phyloP scores from a whole-genome alignment of 2,329 filamentous ascomycete genomes.

The Teratosphaeria gauchensis region DNA sequence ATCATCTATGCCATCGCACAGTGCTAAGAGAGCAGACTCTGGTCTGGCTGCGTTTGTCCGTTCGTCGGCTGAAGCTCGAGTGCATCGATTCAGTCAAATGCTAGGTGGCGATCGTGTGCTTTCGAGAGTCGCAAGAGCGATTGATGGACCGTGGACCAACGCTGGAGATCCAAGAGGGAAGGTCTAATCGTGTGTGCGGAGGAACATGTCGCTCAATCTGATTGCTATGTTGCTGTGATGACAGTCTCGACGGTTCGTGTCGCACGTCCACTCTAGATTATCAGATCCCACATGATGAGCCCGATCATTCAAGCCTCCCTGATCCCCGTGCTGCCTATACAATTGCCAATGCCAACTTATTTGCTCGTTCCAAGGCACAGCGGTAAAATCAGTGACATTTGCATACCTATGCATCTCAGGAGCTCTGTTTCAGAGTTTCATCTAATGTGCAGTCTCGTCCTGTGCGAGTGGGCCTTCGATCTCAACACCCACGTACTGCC shows the following conservation, averaged over 20 bases:
- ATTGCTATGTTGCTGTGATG: background rate
- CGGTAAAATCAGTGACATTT: too few relatives aligned
- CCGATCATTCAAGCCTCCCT: too few relatives aligned
- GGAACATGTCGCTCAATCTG: background rate
- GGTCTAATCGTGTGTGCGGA: background rate
- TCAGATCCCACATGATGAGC: too few relatives aligned
- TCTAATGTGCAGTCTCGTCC: too few relatives aligned
- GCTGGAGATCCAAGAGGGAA: background rate
- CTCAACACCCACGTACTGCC: too few relatives aligned
- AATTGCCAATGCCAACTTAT: too few relatives aligned
- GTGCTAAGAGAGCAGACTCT: background rate
- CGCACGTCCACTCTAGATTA: background rate
- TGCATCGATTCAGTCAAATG: conserved; percentile 40
- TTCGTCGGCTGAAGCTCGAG: conserved; percentile 45
- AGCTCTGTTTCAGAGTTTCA: too few relatives aligned
- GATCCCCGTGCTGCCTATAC: too few relatives aligned
- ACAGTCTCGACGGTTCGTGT: too few relatives aligned
- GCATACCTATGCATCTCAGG: too few relatives aligned
- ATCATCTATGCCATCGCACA: background rate
- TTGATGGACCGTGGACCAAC: conserved; percentile 37
- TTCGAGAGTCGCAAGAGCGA: conserved; percentile 37
- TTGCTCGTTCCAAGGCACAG: too few relatives aligned
- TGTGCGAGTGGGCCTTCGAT: too few relatives aligned
- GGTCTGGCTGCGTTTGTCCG: conserved; percentile 48
- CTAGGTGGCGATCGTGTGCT: conserved; percentile 49